Base-by-base conservation (phyloP, 805 yeast species). In the Yarrowia alimentaria region DNA sequence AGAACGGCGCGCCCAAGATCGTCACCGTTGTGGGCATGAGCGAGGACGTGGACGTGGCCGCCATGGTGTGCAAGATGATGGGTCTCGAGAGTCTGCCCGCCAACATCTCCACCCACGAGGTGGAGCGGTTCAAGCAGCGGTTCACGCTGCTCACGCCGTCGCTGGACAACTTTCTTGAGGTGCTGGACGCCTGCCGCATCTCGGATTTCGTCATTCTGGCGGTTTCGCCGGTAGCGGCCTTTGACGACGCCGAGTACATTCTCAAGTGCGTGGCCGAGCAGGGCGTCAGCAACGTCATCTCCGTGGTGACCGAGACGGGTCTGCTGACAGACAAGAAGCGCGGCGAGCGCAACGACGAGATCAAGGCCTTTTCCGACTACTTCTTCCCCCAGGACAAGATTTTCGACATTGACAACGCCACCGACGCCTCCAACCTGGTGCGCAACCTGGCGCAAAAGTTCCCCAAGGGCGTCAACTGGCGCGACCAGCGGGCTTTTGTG, bases 161-260 rank as follows among this genome's bases (percentile, higher is more conserved):
- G 1, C 76, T 76, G 70, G 62, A 69, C 48, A 78, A 84, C 62
- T 75, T 89, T 47, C 65, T 86, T 28, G 71, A 84, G 14, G 74
- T 93, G 24, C 64, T 93, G 53, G 97, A 93, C 68, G 84, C 94
- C 25, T 87, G 94, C 14, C 86, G 86, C 62, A 79, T 86, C 5
- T 82, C 98, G 0, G 99, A 93, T 70, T 88, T 80, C 62, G 93
- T 89, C 3, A 70, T 94, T 1, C 85, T 93, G 65, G 94, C 90
- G n/a, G 70, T 93, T 32, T 87, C 96, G 53, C 95, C 96, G 6
- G 71, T 78, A 14, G 77, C 80, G 42, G 98, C 93, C 68, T 89
- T 83, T 57, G 76, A 75, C 30, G 77, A 79, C 59, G 98, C 98
- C 42, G 99, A 93, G 68, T 90, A 87, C 61, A 79, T 90, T 21